These are phyloP conservation scores for Chlorella sp. DNA, from an alignment of 139 green algal species.

Conservation along the genomic window DNA sequence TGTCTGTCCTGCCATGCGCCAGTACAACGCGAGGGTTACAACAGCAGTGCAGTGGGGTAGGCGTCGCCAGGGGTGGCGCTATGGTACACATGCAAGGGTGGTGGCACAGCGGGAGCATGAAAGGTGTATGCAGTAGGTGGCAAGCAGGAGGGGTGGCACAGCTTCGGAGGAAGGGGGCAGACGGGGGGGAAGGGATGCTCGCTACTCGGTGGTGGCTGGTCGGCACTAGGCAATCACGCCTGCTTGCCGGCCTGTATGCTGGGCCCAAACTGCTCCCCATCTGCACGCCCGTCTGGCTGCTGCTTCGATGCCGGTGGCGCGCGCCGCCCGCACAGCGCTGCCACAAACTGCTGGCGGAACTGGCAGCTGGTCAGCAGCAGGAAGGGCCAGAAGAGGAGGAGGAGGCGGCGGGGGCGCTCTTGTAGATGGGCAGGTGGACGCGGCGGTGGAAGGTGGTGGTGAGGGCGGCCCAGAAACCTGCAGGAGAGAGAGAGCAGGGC, in stretches of 20 bases:
- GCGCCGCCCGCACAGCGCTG: slow-evolving; percentile 5
- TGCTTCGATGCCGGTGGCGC: background rate
- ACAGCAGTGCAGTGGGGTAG: no score
- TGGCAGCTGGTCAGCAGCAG: slow-evolving; percentile 5
- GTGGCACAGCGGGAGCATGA: no score
- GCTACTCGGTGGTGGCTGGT: no score
- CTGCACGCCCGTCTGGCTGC: background rate
- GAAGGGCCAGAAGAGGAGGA: slow-evolving; percentile 26
- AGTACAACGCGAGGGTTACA: no score
- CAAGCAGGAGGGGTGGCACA: background rate
- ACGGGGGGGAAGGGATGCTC: background rate
- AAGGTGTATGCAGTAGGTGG: background rate
- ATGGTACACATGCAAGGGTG: no score
- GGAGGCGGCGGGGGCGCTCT: background rate
- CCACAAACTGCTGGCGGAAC: slow-evolving; percentile 29
- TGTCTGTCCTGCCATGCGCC: no score
- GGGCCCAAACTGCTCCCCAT: background rate
- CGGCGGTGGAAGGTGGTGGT: slow-evolving; percentile 1
- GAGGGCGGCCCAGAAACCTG: slow-evolving; percentile 14
- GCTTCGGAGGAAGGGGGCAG: background rate
- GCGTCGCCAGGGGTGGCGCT: no score
- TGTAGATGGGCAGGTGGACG: slow-evolving; percentile 17
- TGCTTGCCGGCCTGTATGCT: slow-evolving; percentile 4
- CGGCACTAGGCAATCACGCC: background rate
- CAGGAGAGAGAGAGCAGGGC: background rate